Evolutionary conservation across 441 rosid species (phyloP).

Genomic region (Populus hybrid): DNA sequence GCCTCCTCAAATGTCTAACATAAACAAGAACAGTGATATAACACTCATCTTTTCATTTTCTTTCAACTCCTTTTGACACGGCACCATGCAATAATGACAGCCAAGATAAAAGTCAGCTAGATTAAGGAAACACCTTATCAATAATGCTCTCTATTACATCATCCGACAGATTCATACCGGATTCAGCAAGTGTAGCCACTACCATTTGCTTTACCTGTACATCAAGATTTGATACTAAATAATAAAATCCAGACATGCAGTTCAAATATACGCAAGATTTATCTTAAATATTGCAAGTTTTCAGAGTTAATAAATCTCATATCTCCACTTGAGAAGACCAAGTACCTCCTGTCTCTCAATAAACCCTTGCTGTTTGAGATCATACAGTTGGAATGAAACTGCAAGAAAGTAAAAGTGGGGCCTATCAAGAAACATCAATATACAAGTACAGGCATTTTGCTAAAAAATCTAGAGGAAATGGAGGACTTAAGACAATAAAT

Average conservation of each 20-base stretch:
- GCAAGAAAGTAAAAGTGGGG: slow-evolving; percentile 17
- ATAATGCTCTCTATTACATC: slow-evolving; percentile 77
- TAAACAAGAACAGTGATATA: slow-evolving; percentile 12
- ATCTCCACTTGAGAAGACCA: neutral
- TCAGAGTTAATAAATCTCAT: neutral
- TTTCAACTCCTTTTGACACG: neutral
- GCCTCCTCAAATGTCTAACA: slow-evolving; percentile 85
- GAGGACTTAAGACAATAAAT: neutral
- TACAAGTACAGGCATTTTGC: neutral
- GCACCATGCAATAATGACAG: neutral
- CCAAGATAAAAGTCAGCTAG: neutral
- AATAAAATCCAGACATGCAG: neutral
- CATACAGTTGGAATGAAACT: slow-evolving; percentile 79
- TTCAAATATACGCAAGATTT: neutral
- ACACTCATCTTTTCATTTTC: neutral
- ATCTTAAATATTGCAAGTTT: neutral
- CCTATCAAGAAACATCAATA: neutral
- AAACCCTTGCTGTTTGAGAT: slow-evolving; percentile 83
- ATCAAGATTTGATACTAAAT: neutral
- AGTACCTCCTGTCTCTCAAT: slow-evolving; percentile 79
- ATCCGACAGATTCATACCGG: slow-evolving; percentile 83
- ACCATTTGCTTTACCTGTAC: slow-evolving; percentile 83
- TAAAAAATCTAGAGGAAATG: neutral
- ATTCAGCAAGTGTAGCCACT: slow-evolving; percentile 85
- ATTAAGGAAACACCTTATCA: slow-evolving; percentile 51